Evolutionary conservation across 2,329 filamentous ascomycete genomes (phyloP).

Genomic region (Fusarium neocosmosporiellum): DNA sequence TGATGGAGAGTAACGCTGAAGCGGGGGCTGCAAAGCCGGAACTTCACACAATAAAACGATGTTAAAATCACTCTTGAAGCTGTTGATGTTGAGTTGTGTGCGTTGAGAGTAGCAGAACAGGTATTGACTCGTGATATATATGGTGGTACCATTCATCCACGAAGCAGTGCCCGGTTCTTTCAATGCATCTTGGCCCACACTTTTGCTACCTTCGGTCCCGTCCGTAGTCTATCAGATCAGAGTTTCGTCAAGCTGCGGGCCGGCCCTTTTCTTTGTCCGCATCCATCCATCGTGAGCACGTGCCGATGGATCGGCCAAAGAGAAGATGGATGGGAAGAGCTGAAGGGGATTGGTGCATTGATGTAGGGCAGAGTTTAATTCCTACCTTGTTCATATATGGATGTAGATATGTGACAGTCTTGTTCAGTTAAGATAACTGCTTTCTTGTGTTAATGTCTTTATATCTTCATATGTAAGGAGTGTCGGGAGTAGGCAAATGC

Average conservation of each 20-base stretch:
- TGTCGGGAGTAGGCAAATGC: not conserved
- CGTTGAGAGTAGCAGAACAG: not conserved
- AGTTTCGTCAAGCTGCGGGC: constrained; percentile 36
- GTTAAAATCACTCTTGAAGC: constrained; percentile 19
- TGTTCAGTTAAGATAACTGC: not conserved
- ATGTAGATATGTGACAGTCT: not conserved
- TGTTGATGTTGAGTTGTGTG: not conserved
- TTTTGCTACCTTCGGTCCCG: not conserved
- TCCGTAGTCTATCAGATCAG: constrained; percentile 6
- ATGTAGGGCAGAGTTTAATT: not conserved
- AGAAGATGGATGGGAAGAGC: not conserved
- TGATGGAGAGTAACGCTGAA: constrained; percentile 24
- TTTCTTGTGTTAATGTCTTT: not conserved
- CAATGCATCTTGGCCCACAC: not conserved
- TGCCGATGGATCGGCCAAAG: not conserved
- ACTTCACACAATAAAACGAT: constrained; percentile 39
- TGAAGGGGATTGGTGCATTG: constrained; percentile 5
- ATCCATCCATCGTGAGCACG: constrained; percentile 16
- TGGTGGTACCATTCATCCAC: not conserved
- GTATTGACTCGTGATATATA: not conserved
- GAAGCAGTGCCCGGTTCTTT: not conserved
- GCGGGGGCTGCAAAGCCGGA: constrained; percentile 34
- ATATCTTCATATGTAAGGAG: not conserved
- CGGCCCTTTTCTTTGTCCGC: constrained; percentile 32
- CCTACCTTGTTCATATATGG: not conserved